phyloP scores from a whole-genome alignment of 148 eudicot species.

The Spergularia bocconei region DNA sequence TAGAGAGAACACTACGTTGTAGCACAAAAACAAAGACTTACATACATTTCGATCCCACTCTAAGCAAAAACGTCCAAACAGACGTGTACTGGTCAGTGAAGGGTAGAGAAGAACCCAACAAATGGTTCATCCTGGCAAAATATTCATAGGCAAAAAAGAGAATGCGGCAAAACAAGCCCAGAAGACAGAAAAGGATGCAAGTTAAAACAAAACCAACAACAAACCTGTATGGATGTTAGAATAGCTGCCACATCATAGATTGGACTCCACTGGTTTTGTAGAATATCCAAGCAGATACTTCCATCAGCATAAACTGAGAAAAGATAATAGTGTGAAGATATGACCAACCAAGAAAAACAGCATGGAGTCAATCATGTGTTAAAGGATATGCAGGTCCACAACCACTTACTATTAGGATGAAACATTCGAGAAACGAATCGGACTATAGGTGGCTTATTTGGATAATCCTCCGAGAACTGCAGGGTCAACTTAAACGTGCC shows the following conservation, averaged over 20 bases:
- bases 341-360: not conserved
- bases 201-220: constrained; percentile 2
- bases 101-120: not conserved
- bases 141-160: not conserved
- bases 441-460: constrained; percentile 68
- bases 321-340: constrained; percentile 10
- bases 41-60: not conserved
- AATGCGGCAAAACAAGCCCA: not conserved
- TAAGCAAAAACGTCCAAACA: not conserved
- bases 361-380: not conserved
- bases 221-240: constrained; percentile 63
- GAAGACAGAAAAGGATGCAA: not conserved
- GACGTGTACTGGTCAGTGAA: not conserved
- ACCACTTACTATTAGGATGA: constrained; percentile 62
- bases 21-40: not conserved
- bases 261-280: constrained; percentile 74
- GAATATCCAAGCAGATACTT: constrained; percentile 64
- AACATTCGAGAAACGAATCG: constrained; percentile 68
- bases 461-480: constrained; percentile 59
- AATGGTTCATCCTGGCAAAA: not conserved
- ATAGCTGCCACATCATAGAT: constrained; percentile 71
- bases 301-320: constrained; percentile 65
- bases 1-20: too few relatives aligned
- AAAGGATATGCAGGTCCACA: not conserved
- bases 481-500: constrained; percentile 68